Evolutionary conservation across 2,329 filamentous ascomycete species (phyloP), one percentile per base, ranked within the genome.

Genomic region (Botrytis aclada): DNA sequence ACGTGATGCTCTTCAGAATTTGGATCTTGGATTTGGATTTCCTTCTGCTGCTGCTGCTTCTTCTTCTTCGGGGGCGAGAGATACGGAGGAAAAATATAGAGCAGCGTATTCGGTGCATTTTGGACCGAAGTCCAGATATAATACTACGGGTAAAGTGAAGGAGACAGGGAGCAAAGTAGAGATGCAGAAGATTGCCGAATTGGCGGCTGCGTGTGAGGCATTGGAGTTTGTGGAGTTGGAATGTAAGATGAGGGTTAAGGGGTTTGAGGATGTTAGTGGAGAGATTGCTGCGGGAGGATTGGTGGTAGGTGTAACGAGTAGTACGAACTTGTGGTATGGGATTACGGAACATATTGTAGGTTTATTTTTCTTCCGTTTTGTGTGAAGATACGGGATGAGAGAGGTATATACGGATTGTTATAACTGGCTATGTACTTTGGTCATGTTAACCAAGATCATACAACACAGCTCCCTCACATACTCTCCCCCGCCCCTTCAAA

Each of bases 321-420:
- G 64, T 70, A 72, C 71, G 45, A 72, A 72, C 56, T 72, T 72
- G 43, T 72, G 54, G 54, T 70, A 72, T 63, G 71, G 71, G 8
- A 47, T 72, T 45, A 65, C 61, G 8, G 65, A 69, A 51, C 71
- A 72, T 70, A 63, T 72, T 45, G 71, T 72, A 70, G 4, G 71
- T 69, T 69, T 39, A 4, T 69, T 29, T 47, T 14, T 32, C 20
- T 25, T n/a, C 5, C 1, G 2, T 39, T 47, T 18, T 1, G 10
- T 9, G 18, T 47, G 29, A 32, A 37, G 22, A 10, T 20, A 43
- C 6, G 20, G 22, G 6, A n/a, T n/a, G 4, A 39, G 47, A 37
- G 25, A 6, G 16, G 9, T 7, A 39, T 12, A 7, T 18, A 4
- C 9, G 10, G n/a, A 12, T 56, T 32, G 25, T 6, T 14, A 32